Evolutionary conservation across 805 yeast genomes (phyloP), one percentile per base, ranked within the genome.

Genomic region (Yamadazyma philogaea): DNA sequence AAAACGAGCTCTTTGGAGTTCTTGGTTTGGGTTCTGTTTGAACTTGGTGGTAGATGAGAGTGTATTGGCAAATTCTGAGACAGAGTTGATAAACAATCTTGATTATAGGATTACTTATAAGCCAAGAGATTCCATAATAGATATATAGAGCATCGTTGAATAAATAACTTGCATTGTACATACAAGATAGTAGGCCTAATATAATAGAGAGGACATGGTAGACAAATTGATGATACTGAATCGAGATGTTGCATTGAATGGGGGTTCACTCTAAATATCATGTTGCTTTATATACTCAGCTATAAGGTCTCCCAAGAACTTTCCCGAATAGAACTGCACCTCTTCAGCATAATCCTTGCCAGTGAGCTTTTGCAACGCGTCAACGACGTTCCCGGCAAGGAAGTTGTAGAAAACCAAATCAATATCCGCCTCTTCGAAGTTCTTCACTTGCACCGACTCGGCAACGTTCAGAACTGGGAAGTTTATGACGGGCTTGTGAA

Each of bases 331-430:
- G 36, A 55, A 50, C 14, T 54, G 52, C 11, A 48, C 37, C n/a
- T 49, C 26, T 2, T 36, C 47, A 2, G 43, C 32, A 16, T 37
- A 38, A 17, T 51, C 51, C n/a, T 52, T 52, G 37, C 56, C 57
- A 3, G 60, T 58, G 21, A 70, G 45, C 30, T 56, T 55, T 15
- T 54, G 35, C 26, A 70, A 47, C 0, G 72, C 75, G 48, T 57
- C 52, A 6, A 56, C 15, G 11, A 70, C 50, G 40, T 68, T 64
- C n/a, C 61, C 53, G 5, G 62, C 50, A 28, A 91, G 76, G 58
- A 89, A 93, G 52, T 82, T 85, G 59, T 87, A 84, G 60, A 83
- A 90, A 0, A 91, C 79, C 21, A 90, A 74, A 54, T 88, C 90
- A 6, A 85, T 81, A 5, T 34, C 32, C 1, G 55, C 39, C 3